Base-by-base conservation (phyloP, 352 stramenopile species). In the Globisporangium paddicum region DNA sequence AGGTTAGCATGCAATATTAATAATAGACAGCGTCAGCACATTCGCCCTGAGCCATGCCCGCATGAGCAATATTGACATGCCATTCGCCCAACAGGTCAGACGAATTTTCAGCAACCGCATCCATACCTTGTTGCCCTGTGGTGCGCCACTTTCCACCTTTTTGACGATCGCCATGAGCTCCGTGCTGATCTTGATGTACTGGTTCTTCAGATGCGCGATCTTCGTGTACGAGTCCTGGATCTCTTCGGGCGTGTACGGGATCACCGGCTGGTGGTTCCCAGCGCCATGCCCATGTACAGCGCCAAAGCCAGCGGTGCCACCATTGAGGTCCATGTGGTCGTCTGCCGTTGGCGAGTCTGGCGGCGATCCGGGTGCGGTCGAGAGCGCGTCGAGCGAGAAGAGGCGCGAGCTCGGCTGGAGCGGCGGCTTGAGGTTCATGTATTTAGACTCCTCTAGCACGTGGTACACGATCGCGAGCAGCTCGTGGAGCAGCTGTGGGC, bases 181-280 rank as follows among this genome's bases (percentile, higher is more conserved):
- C 5, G 51, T 68, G 53, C 79, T 90, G 58, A 89, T 71, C 56
- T 87, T 86, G 26, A 87, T 77, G 69, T 94, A 94, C 63, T 89
- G 81, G 38, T 67, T 79, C 67, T 93, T 91, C 28, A 94, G 68
- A 44, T 73, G 71, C 62, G 77, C 77, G 50, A 94, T 86, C 58
- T 86, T 90, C 57, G 85, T 90, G 65, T 86, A 94, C 60, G 85
- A 90, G 61, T 94, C 85, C 67, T 91, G 83, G 44, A 93, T 89
- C 68, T 94, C 85, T 57, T 94, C 85, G 16, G 73, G 77, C n/a
- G 73, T 72, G 64, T 85, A 90, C 30, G 82, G 77, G 34, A 87
- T 86, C 57, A 89, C 78, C 2, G 74, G 62, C 19, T 68, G 60
- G 57, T 90, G 71, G 23, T 60, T 60, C 3, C 52, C 51, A 4